Evolutionary conservation across 768 basidiomycete genomes (phyloP).

Genomic region (Coprinellus micaceus): DNA sequence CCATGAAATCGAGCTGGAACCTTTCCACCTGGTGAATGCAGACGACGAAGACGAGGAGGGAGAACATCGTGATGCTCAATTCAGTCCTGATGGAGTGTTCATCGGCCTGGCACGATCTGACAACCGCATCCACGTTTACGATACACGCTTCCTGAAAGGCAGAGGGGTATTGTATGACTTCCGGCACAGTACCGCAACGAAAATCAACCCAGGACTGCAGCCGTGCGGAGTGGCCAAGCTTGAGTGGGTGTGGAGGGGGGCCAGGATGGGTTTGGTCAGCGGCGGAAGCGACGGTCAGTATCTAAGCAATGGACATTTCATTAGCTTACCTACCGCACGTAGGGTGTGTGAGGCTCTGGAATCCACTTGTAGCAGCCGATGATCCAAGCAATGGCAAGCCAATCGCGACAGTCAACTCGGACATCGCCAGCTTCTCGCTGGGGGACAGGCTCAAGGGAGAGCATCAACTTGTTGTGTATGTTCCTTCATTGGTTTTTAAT

Average conservation of each 20-base stretch:
- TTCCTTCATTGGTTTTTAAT: constrained; percentile 11
- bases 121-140: constrained; percentile 59
- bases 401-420: constrained; percentile 51
- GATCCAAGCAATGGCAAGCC: constrained; percentile 42
- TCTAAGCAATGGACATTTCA: not conserved
- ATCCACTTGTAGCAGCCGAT: constrained; percentile 40
- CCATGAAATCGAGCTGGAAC: constrained; percentile 30
- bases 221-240: constrained; percentile 50
- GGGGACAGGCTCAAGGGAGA: constrained; percentile 54
- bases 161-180: constrained; percentile 46
- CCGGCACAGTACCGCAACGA: constrained; percentile 29
- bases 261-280: constrained; percentile 45
- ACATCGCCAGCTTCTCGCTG: constrained; percentile 55
- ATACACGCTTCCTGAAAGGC: constrained; percentile 44
- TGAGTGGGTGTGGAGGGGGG: constrained; percentile 47
- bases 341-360: constrained; percentile 75
- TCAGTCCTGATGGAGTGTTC: constrained; percentile 60
- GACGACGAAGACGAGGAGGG: constrained; percentile 13
- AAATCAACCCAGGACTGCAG: constrained; percentile 26
- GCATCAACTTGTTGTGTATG: constrained; percentile 58
- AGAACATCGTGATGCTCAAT: constrained; percentile 48
- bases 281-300: constrained; percentile 63
- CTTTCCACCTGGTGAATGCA: constrained; percentile 27
- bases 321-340: constrained; percentile 9
- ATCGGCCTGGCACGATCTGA: constrained; percentile 60